Percentiles rank a stretch among this genome's conserved stretches.
These are phyloP conservation scores for Malbranchea zuffiana DNA, from an alignment of 2,329 filamentous ascomycete species.

Conservation along the genomic window DNA sequence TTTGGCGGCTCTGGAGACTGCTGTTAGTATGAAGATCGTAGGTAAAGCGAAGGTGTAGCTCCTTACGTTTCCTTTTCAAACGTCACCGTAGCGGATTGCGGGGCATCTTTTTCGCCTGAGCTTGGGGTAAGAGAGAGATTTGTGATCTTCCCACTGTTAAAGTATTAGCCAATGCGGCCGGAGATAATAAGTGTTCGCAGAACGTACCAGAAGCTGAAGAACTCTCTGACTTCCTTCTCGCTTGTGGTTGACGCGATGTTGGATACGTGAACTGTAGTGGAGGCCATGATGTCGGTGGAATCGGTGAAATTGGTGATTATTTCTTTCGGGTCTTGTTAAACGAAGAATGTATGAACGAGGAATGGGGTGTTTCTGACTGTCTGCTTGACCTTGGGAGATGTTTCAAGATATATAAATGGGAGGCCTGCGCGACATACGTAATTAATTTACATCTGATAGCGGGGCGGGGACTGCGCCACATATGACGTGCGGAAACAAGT, in stretches of 20 bases:
- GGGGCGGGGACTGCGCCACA: slow-evolving; percentile 22
- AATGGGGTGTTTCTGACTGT: too few species aligned
- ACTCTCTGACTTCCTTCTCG: slow-evolving; percentile 87
- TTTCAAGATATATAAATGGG: too few species aligned
- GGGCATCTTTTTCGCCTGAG: slow-evolving; percentile 44
- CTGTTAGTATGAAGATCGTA: background rate
- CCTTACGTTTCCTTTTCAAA: slow-evolving; percentile 83
- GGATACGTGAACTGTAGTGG: slow-evolving; percentile 70
- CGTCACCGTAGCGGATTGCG: slow-evolving; percentile 78
- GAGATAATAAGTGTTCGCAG: background rate
- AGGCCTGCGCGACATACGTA: slow-evolving; percentile 1
- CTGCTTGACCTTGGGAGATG: too few species aligned
- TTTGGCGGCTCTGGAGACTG: slow-evolving; percentile 57
- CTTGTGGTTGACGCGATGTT: slow-evolving; percentile 73
- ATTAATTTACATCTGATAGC: slow-evolving; percentile 8
- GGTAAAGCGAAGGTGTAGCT: background rate
- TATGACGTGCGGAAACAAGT: slow-evolving; percentile 24
- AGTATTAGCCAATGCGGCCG: slow-evolving; percentile 5
- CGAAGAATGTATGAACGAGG: too few species aligned
- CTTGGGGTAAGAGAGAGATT: slow-evolving; percentile 62
- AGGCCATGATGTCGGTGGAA: slow-evolving; percentile 37
- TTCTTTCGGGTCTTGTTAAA: too few species aligned
- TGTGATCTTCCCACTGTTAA: slow-evolving; percentile 76
- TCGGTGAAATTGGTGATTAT: background rate
- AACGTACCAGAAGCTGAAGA: slow-evolving; percentile 87